Percentiles rank a stretch among this genome's conserved stretches.
phyloP scores from a whole-genome alignment of 768 basidiomycete genomes.

The Pisolithus marmoratus region DNA sequence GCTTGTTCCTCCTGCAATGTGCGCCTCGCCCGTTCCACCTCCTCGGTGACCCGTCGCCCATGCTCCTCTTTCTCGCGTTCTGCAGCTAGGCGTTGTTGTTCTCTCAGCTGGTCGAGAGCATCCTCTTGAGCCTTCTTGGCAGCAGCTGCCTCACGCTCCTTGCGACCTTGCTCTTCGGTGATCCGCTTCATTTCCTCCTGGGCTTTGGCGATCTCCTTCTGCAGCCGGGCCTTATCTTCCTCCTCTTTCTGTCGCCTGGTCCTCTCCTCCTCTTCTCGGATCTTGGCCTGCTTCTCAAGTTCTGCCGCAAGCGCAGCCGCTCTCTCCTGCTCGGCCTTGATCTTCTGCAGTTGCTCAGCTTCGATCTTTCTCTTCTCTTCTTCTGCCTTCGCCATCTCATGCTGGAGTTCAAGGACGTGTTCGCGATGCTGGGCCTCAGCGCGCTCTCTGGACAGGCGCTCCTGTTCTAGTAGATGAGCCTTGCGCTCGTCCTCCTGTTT shows the following conservation, averaged over 20 bases:
- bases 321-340: slow-evolving; percentile 23
- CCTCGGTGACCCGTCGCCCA: slow-evolving; percentile 18
- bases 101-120: slow-evolving; percentile 17
- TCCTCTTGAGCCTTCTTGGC: slow-evolving; percentile 22
- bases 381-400: slow-evolving; percentile 22
- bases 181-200: slow-evolving; percentile 20
- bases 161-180: slow-evolving; percentile 20
- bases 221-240: slow-evolving; percentile 23
- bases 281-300: slow-evolving; percentile 21
- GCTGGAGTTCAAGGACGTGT: slow-evolving; percentile 22
- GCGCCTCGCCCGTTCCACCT: slow-evolving; percentile 21
- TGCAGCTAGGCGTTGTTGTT: slow-evolving; percentile 17
- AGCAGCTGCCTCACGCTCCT: slow-evolving; percentile 18
- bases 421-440: slow-evolving; percentile 26
- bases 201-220: slow-evolving; percentile 23
- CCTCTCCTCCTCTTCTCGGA: slow-evolving; percentile 21
- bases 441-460: slow-evolving; percentile 22
- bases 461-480: slow-evolving; percentile 25
- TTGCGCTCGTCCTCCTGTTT: slow-evolving; percentile 24
- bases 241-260: slow-evolving; percentile 19
- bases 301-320: slow-evolving; percentile 26
- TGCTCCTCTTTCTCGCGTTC: slow-evolving; percentile 22
- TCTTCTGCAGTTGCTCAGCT: slow-evolving; percentile 20
- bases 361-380: slow-evolving; percentile 16
- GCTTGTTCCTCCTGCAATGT: slow-evolving; percentile 20